These are phyloP conservation scores for Boletales sp. DNA, from an alignment of 768 basidiomycete genomes.

Conservation along the genomic window DNA sequence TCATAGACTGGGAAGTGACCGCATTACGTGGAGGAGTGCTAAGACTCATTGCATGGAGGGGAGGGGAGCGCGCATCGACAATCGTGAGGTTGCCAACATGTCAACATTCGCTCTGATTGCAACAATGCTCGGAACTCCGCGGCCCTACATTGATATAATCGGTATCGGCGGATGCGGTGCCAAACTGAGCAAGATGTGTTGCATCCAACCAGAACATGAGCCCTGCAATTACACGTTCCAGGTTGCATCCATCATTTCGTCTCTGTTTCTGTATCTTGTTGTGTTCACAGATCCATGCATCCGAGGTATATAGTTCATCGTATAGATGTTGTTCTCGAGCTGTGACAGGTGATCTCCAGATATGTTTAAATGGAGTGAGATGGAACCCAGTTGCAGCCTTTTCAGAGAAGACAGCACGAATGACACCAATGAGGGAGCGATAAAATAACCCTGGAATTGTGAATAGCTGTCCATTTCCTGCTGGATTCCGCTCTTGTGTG, in stretches of 20 bases:
- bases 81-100: no score
- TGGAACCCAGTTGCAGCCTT: constrained; percentile 15
- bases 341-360: constrained; percentile 12
- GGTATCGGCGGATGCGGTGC: constrained; percentile 9
- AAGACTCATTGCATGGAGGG: no score
- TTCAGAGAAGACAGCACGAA: constrained; percentile 8
- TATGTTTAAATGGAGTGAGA: constrained; percentile 21
- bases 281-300: constrained; percentile 20
- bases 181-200: constrained; percentile 14
- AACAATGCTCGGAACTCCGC: no score
- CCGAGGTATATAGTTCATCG: constrained; percentile 24
- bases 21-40: no score
- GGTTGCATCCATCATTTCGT: constrained; percentile 10
- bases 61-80: no score
- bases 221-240: constrained; percentile 11
- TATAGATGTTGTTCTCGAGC: constrained; percentile 12
- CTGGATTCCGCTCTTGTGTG: constrained; percentile 13
- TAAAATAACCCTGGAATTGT: constrained; percentile 27
- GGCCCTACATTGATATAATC: no score
- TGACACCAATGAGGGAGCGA: constrained; percentile 14
- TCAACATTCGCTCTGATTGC: no score
- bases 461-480: constrained; percentile 16
- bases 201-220: constrained; percentile 23
- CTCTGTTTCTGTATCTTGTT: constrained; percentile 19
- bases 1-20: no score